Evolutionary conservation across 2,329 filamentous ascomycete species (phyloP), one percentile per base, ranked within the genome.

Genomic region (Pseudocercospora musae): DNA sequence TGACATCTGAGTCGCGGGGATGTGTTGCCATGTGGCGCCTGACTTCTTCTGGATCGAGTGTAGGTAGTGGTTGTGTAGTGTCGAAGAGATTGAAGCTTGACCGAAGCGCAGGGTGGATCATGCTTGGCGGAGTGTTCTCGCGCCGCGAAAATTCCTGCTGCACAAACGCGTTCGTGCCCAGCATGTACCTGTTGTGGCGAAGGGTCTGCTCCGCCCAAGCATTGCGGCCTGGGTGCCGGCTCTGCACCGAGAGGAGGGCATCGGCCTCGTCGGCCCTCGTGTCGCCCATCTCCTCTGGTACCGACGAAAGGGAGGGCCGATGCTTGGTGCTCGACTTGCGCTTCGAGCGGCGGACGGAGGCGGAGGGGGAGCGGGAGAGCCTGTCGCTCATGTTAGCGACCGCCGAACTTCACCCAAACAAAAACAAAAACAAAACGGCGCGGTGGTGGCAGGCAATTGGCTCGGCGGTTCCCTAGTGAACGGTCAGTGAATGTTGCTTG

Each of bases 141-240:
- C 68, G 64, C 37, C 59, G 62, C 21, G 67, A 44, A 15, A 69
- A 63, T 50, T 72, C 67, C 57, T 71, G 68, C 55, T 72, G 71
- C 29, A 70, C 73, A 64, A 75, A 76, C 11, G 74, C 73, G 67
- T 76, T 76, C 58, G 69, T 64, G 13, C 62, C 62, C 18, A 71
- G 63, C 50, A 68, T 68, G 58, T 74, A 70, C 21, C 62, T 58
- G 42, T 73, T 61, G 27, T 66, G 56, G 23, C 60, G 52, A 10
- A 58, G 61, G 2, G 60, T 64, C 48, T 69, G 63, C 61, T 69
- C 67, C 23, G 72, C 70, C 54, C 73, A 74, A 1, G 71, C 71
- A 67, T 73, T 73, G n/a, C 60, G 66, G 6, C 68, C 66, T 15
- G 73, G 70, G 9, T 54, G 52, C 55, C 23, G 55, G n/a, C 37